Evolutionary conservation across 208 protist genomes (phyloP).

Genomic region (Crithidia brevicula): DNA sequence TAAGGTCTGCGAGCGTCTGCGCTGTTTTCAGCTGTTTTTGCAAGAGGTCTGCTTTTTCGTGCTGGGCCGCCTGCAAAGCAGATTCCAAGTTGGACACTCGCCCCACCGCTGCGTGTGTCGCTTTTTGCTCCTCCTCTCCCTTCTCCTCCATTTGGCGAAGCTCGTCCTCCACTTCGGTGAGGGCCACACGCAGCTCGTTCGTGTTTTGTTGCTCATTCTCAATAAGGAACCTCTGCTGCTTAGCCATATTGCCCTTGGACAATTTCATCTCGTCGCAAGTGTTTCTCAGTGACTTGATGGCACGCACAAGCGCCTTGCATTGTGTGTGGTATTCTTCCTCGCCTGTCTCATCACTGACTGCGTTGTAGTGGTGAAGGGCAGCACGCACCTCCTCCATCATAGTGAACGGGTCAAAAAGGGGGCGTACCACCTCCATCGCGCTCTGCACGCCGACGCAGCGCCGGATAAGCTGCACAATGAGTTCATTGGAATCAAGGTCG

Average conservation of each 20-base stretch:
- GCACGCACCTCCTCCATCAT: conserved; percentile 17
- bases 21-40: conserved; percentile 11
- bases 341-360: not conserved
- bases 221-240: conserved; percentile 47
- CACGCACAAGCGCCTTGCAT: conserved; percentile 30
- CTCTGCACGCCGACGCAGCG: conserved; percentile 40
- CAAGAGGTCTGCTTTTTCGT: too few relatives aligned
- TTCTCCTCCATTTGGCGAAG: conserved; percentile 10
- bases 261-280: conserved; percentile 29
- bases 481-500: conserved; percentile 19
- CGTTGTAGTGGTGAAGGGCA: not conserved
- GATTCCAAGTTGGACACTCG: not conserved
- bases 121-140: conserved; percentile 10
- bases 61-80: not conserved
- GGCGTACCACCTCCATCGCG: conserved; percentile 29
- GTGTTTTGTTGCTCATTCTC: conserved; percentile 33
- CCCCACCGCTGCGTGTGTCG: conserved; percentile 1
- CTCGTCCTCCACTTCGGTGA: conserved; percentile 29
- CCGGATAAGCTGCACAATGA: conserved; percentile 43
- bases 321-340: conserved; percentile 19
- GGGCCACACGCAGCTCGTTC: conserved; percentile 24
- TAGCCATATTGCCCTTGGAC: conserved; percentile 22
- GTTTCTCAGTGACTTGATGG: conserved; percentile 29
- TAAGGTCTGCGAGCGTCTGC: conserved; percentile 7
- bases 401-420: conserved; percentile 16